Evolutionary conservation across 208 protist genomes (phyloP), one percentile per base, ranked within the genome.

Genomic region (Leishmania martiniquensis): DNA sequence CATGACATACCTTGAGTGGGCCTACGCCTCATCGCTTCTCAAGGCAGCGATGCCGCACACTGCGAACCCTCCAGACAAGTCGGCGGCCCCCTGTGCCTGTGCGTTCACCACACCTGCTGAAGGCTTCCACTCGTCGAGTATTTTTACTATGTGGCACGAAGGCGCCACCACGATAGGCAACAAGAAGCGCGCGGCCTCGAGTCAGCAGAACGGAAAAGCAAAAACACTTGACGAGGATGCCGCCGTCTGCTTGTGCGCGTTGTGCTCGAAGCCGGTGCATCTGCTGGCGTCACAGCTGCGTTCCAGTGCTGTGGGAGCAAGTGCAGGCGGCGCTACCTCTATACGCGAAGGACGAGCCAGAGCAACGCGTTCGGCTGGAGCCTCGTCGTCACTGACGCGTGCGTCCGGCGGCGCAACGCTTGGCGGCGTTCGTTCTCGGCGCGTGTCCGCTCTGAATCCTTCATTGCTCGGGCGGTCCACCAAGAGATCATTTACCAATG

Each of bases 1-100:
- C 15, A 83, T 96, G 42, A 93, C 90, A 42, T 81, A 81, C 68
- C 68, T 96, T 0, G 92, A 96, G 77, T 91, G 92, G 86, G 81
- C 76, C 9, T 94, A 93, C 66, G 90, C 86, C 6, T 83, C 78
- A 1, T 78, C 80, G 54, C 69, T 95, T n/a, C 57, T 91, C 5
- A 74, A 49, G 10, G 71, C 78, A 4, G 76, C 83, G 2, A 75
- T 32, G 34, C 72, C 73, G 7, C 63, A 62, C 15, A 37, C 47
- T 44, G 34, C 51, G 32, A 20, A n/a, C 34, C 37, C 29, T 1
- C 22, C 25, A 60, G 52, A 32, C 51, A 25, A 7, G 39, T 49
- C 25, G 9, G 0, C 34, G 20, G 39, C 52, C 15, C 7, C 34
- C 32, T 13, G 7, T 47, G 17, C 29, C 9, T 45, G 52, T 74